Evolutionary conservation across 345 rosid genomes (phyloP), one percentile per base, ranked within the genome.

Genomic region (Punica granatum): DNA sequence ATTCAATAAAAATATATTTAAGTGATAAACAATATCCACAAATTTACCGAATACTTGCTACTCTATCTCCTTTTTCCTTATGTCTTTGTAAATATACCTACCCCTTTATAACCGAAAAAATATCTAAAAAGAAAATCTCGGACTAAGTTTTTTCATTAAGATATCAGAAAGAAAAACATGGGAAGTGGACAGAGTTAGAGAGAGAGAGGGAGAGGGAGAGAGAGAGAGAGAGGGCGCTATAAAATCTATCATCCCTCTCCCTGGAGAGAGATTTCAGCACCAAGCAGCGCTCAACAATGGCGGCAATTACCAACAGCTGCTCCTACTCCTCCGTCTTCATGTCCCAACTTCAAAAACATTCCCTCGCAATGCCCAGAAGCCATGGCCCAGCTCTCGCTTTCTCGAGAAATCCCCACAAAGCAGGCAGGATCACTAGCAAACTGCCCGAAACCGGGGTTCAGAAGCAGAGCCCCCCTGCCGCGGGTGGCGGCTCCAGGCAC

Each of bases 381-480:
- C 39, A 28, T 19, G 11, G 21, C 41, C 7, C 8, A 10, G 25
- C 4, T 14, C 21, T 63, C 28, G 26, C 31, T 19, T 37, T 37
- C n/a, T 69, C 71, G 54, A 77, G 70, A 7, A 69, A 42, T 61
- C 53, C 54, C 66, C 53, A 53, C 59, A 82, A 63, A 66, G 63
- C 68, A 73, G 63, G 73, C 23, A 44, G 72, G 76, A 67, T 89
- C 67, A 70, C 76, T 23, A 82, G 87, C 72, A 73, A 67, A 61
- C 23, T 82, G 60, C 70, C 89, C n/a, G 87, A 68, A 42, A 74
- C 70, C 68, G 89, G 80, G 66, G 66, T 67, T 46, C 39, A 51
- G 28, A 61, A 36, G 62, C 30, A 18, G 54, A 56, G 33, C 23
- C 51, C 66, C 61, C 6, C 30, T 26, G 3, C 63, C 31, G 73